A percentile compares a stretch with the other conserved stretches of the same genome.
Conservation (phyloP, 1,139 yeast genomes). For the Suhomyces taliae region DNA sequence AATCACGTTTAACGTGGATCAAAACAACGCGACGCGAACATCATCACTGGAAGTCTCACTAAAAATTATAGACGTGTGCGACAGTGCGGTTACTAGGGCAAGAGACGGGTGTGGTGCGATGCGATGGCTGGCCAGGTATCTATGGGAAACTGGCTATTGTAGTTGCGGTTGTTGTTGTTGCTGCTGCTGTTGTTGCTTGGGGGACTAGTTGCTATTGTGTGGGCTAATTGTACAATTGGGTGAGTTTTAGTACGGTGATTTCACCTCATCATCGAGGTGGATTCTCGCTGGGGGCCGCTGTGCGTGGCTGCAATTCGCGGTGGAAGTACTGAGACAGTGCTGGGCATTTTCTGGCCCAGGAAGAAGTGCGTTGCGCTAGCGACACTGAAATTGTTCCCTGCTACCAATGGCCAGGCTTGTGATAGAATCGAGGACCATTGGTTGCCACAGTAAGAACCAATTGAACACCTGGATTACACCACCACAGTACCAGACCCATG, state of each 20-base stretch:
- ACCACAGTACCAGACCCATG: no score
- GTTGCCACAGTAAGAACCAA: no score
- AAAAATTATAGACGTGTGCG: not conserved
- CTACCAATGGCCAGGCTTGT: no score
- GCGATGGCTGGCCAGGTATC: not conserved
- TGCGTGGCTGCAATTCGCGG: not conserved
- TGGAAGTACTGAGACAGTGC: not conserved
- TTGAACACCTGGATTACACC: no score
- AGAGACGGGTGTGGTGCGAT: constrained; percentile 1
- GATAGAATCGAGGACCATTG: no score
- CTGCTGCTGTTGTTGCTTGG: not conserved
- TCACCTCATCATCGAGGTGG: not conserved
- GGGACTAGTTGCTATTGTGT: not conserved
- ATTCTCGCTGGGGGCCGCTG: not conserved
- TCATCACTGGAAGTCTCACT: not conserved
- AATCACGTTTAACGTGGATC: constrained; percentile 6
- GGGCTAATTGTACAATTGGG: not conserved
- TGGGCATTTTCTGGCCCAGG: no score
- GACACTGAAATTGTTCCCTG: no score
- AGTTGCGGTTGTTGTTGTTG: no score
- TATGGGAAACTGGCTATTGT: no score
- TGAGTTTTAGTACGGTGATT: not conserved
- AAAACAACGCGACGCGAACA: constrained; percentile 16
- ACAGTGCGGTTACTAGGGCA: not conserved
- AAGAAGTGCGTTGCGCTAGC: no score